Percentiles rank a stretch among this genome's conserved stretches.
These are phyloP conservation scores for Pulicaria dysenterica DNA, from an alignment of 129 eudicot species.

Conservation along the genomic window DNA sequence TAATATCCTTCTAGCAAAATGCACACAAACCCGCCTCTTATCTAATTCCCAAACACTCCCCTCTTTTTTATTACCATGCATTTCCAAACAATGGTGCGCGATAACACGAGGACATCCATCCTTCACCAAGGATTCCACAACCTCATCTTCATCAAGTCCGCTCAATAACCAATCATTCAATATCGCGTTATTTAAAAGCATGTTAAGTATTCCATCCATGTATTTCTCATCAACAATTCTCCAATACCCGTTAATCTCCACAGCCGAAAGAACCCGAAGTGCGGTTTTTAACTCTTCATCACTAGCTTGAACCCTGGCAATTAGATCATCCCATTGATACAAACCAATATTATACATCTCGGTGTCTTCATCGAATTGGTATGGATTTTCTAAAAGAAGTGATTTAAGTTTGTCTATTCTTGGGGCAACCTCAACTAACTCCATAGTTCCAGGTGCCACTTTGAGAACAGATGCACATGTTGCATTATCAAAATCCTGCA, in stretches of 20 bases:
- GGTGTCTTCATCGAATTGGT: conserved; percentile 48
- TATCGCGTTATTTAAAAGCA: conserved; percentile 64
- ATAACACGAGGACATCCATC: conserved; percentile 67
- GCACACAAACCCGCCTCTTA: conserved; percentile 68
- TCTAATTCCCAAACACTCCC: conserved; percentile 63
- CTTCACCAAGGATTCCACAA: conserved; percentile 46
- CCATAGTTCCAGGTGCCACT: conserved; percentile 86
- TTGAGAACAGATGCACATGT: conserved; percentile 62
- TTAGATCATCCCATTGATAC: conserved; percentile 81
- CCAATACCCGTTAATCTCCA: conserved; percentile 88
- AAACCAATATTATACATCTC: conserved; percentile 51
- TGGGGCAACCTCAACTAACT: conserved; percentile 87
- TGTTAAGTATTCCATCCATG: conserved; percentile 56
- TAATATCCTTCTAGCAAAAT: conserved; percentile 66
- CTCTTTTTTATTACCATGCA: conserved; percentile 47
- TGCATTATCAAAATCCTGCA: conserved; percentile 19
- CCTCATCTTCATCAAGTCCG: conserved; percentile 68
- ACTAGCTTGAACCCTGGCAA: conserved; percentile 81
- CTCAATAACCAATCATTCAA: conserved; percentile 67
- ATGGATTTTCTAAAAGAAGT: conserved; percentile 69
- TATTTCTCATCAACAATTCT: conserved; percentile 66
- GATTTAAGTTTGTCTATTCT: conserved; percentile 72
- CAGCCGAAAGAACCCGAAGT: conserved; percentile 58
- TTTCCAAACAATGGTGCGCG: conserved; percentile 73
- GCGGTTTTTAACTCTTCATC: conserved; percentile 70